Percentiles rank a stretch among this genome's conserved stretches.
Evolutionary conservation across 2,329 filamentous ascomycete genomes (phyloP).

Genomic region (Aspergillus novofumigatus): DNA sequence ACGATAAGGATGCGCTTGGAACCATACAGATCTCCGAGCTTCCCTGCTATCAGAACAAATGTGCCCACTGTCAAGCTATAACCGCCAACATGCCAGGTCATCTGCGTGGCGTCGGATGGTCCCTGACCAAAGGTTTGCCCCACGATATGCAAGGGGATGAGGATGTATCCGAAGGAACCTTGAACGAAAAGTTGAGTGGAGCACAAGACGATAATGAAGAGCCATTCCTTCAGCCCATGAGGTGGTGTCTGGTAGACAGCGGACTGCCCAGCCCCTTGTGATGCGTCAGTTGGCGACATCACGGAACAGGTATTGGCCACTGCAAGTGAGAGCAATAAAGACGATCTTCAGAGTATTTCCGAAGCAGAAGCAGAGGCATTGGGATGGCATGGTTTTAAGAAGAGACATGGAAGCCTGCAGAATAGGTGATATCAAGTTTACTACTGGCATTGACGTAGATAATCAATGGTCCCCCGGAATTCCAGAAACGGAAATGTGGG

Average conservation of each 20-base stretch:
- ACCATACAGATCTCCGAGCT: constrained; percentile 33
- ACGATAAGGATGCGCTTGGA: constrained; percentile 34
- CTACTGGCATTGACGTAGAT: background rate
- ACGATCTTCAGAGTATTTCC: no score
- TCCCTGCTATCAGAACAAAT: background rate
- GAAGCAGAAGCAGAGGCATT: no score
- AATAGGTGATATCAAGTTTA: no score
- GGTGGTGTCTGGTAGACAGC: background rate
- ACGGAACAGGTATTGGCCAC: no score
- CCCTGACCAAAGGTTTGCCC: background rate
- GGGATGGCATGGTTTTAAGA: no score
- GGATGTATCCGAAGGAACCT: background rate
- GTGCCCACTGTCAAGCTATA: background rate
- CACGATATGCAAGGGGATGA: background rate
- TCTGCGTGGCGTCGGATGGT: background rate
- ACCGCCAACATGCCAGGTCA: background rate
- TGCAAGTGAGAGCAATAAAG: no score
- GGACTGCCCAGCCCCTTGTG: background rate
- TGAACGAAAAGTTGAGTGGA: background rate
- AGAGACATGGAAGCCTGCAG: background rate
- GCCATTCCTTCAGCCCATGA: background rate
- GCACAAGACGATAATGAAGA: background rate
- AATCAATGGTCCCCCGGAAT: background rate
- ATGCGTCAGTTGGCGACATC: no score
- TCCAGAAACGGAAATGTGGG: background rate